phyloP scores from a whole-genome alignment of 495 filamentous ascomycete species.

The Amorphotheca resinae region DNA sequence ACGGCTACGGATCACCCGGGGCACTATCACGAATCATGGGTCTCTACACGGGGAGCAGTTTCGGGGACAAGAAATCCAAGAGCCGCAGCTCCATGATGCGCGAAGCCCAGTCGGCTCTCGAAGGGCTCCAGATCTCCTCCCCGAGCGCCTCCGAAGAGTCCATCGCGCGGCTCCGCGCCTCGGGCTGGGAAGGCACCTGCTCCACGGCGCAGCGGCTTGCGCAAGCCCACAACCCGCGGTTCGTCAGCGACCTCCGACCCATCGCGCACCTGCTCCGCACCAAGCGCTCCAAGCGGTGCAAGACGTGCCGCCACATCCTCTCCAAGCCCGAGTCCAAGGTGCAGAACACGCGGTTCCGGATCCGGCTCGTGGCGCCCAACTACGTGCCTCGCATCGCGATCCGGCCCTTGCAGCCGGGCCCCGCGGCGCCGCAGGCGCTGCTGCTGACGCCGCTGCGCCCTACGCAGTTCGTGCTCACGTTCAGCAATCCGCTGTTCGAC shows the following conservation, averaged over 20 bases:
- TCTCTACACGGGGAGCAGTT: conserved; percentile 59
- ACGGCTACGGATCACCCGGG: conserved; percentile 64
- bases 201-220: conserved; percentile 38
- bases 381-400: conserved; percentile 75
- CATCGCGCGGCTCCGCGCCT: conserved; percentile 31
- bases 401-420: conserved; percentile 42
- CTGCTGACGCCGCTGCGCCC: conserved; percentile 53
- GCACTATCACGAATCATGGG: conserved; percentile 82
- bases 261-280: conserved; percentile 71
- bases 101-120: conserved; percentile 53
- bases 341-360: conserved; percentile 71
- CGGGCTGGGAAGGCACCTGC: conserved; percentile 33
- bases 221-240: conserved; percentile 20
- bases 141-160: conserved; percentile 37
- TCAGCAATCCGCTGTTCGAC: conserved; percentile 92
- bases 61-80: conserved; percentile 52
- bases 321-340: conserved; percentile 90
- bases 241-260: conserved; percentile 56
- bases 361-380: conserved; percentile 75
- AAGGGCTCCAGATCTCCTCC: conserved; percentile 50
- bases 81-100: conserved; percentile 59
- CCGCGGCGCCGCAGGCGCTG: conserved; percentile 10
- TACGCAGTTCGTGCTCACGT: conserved; percentile 71
- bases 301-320: conserved; percentile 86
- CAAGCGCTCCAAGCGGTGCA: conserved; percentile 86